phyloP scores from a whole-genome alignment of 1,284 basidiomycete genomes.

The Cutaneotrichosporon spelunceum region DNA sequence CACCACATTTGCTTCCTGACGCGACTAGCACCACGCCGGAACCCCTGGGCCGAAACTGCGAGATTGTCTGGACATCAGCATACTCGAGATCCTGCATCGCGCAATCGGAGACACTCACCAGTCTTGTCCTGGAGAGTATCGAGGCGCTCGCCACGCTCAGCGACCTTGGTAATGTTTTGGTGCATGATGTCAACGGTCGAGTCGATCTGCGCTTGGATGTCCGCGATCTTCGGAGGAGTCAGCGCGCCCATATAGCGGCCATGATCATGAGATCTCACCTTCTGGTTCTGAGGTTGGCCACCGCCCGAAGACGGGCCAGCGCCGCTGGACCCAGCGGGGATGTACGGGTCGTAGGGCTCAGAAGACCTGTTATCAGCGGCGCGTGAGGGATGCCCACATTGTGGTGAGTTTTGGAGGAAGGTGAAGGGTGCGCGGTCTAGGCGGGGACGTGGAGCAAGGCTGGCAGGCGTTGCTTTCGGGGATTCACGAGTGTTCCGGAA shows the following conservation, averaged over 20 bases:
- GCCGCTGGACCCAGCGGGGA: slow-evolving; percentile 68
- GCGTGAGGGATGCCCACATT: slow-evolving; percentile 4
- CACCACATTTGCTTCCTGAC: slow-evolving; percentile 85
- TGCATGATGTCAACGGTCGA: slow-evolving; percentile 95
- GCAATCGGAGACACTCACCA: slow-evolving; percentile 58
- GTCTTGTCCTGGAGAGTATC: slow-evolving; percentile 98
- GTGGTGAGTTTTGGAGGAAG: background rate
- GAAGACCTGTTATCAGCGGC: slow-evolving; percentile 38
- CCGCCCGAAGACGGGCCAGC: slow-evolving; percentile 28
- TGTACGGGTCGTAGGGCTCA: slow-evolving; percentile 94
- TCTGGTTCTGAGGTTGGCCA: slow-evolving; percentile 59
- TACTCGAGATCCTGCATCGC: background rate
- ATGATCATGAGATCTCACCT: slow-evolving; percentile 29
- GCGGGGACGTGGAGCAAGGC: slow-evolving; percentile 1
- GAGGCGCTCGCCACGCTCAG: slow-evolving; percentile 89
- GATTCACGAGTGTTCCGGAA: background rate
- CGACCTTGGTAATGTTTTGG: slow-evolving; percentile 87
- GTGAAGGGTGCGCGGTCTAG: background rate
- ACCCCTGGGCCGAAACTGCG: slow-evolving; percentile 97
- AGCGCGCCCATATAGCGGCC: background rate
- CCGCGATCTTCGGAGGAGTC: slow-evolving; percentile 63
- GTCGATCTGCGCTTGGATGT: slow-evolving; percentile 90
- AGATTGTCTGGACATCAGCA: slow-evolving; percentile 68
- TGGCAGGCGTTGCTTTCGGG: background rate
- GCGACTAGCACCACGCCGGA: slow-evolving; percentile 92